Evolutionary conservation across 78 protist genomes (phyloP).

Genomic region (Dictyostelium intermedium): DNA sequence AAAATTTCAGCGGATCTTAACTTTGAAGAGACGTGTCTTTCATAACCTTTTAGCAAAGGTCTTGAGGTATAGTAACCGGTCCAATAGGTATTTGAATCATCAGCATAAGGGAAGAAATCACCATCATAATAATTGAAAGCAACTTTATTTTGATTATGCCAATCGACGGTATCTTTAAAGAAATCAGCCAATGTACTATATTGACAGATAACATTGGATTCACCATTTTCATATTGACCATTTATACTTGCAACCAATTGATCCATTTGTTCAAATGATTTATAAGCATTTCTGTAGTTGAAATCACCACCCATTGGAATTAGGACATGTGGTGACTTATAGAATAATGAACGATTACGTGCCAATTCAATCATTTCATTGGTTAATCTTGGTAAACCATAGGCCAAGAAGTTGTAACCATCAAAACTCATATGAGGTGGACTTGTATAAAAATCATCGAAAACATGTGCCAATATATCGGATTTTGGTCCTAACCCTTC

Average conservation of each 20-base stretch:
- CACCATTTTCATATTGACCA: background rate
- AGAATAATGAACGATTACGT: background rate
- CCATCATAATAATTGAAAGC: conserved; percentile 4
- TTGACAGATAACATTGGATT: background rate
- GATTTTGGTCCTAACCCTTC: background rate
- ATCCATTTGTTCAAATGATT: conserved; percentile 1
- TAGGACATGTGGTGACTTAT: conserved; percentile 17
- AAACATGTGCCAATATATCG: conserved; percentile 60
- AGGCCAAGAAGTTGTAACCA: background rate
- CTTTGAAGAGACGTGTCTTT: background rate
- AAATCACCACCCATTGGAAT: conserved; percentile 47
- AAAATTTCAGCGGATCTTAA: conserved; percentile 21
- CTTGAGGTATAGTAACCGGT: conserved; percentile 53
- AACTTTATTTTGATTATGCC: conserved; percentile 1
- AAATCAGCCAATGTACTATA: conserved; percentile 12
- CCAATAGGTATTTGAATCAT: conserved; percentile 19
- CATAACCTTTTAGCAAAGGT: conserved; percentile 29
- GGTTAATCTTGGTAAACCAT: background rate
- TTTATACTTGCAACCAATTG: background rate
- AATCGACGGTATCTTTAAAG: background rate
- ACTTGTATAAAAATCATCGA: conserved; percentile 36
- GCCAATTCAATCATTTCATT: background rate
- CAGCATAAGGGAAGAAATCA: conserved; percentile 60
- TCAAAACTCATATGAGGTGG: conserved; percentile 24
- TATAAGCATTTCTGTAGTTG: background rate